These are phyloP conservation scores for Pythium apleroticum DNA, from an alignment of 352 stramenopile species.

Conservation along the genomic window DNA sequence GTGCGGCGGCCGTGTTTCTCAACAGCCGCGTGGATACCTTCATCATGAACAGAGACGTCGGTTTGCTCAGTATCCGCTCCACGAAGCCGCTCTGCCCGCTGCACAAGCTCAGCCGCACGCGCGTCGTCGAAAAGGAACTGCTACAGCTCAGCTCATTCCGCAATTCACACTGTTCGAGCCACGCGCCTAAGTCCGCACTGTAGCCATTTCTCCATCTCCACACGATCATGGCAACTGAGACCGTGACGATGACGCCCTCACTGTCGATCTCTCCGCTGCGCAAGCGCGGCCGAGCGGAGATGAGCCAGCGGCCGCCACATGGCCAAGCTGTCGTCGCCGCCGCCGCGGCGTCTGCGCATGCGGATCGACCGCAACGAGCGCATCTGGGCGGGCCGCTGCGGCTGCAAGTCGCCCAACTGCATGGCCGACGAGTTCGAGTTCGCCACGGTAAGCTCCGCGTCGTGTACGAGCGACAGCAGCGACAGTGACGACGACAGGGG, in stretches of 20 bases:
- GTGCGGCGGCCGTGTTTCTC: slow-evolving; percentile 40
- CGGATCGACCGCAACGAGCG: slow-evolving; percentile 20
- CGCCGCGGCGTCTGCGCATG: slow-evolving; percentile 11
- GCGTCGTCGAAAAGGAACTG: slow-evolving; percentile 51
- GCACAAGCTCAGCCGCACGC: slow-evolving; percentile 34
- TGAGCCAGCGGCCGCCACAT: not conserved
- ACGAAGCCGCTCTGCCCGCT: slow-evolving; percentile 51
- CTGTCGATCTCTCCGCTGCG: slow-evolving; percentile 13
- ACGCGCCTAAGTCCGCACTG: no score
- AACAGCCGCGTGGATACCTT: slow-evolving; percentile 66
- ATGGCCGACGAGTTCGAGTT: slow-evolving; percentile 27
- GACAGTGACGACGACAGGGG: slow-evolving; percentile 6
- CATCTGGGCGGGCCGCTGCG: slow-evolving; percentile 25
- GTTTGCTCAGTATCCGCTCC: slow-evolving; percentile 39
- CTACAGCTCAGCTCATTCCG: not conserved
- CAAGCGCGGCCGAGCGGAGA: slow-evolving; percentile 7
- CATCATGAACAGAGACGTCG: slow-evolving; percentile 51
- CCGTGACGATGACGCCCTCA: not conserved
- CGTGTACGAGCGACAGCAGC: slow-evolving; percentile 12
- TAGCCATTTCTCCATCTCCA: not conserved
- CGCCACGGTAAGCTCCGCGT: slow-evolving; percentile 16
- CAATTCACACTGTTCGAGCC: not conserved
- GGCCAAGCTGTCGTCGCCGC: slow-evolving; percentile 2
- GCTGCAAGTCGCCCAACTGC: slow-evolving; percentile 18
- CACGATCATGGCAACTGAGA: not conserved